Evolutionary conservation across 345 rosid species (phyloP).

Genomic region (Citrus inodora): DNA sequence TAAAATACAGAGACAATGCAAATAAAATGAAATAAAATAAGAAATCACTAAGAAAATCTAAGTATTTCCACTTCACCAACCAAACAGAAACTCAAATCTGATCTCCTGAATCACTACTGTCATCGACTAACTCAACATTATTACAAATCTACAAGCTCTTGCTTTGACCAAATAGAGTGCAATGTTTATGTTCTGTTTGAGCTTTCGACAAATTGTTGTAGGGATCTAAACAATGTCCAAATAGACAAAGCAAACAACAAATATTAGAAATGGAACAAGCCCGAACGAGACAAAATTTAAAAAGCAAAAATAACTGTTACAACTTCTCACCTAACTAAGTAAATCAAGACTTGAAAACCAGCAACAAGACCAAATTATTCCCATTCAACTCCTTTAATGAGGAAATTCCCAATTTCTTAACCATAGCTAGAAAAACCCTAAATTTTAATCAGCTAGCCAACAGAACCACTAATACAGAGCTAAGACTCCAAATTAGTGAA

Average conservation of each 20-base stretch:
- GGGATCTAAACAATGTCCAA: slow-evolving; percentile 37
- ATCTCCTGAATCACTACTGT: slow-evolving; percentile 16
- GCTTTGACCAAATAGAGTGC: slow-evolving; percentile 24
- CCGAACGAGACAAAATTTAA: not conserved
- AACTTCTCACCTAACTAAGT: slow-evolving; percentile 1
- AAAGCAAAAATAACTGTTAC: not conserved
- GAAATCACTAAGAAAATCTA: not conserved
- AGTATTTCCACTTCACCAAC: slow-evolving; percentile 26
- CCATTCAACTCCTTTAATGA: not conserved
- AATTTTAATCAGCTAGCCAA: slow-evolving; percentile 1
- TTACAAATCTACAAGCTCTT: slow-evolving; percentile 23
- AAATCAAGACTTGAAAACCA: slow-evolving; percentile 4
- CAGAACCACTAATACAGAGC: not conserved
- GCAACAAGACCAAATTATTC: not conserved
- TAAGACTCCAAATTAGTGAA: slow-evolving; percentile 6
- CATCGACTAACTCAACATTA: slow-evolving; percentile 23
- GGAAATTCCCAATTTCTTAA: not conserved
- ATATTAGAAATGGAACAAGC: slow-evolving; percentile 17
- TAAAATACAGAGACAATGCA: slow-evolving; percentile 19
- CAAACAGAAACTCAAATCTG: slow-evolving; percentile 21
- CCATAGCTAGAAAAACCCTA: slow-evolving; percentile 27
- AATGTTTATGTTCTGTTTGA: slow-evolving; percentile 33
- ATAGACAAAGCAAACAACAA: slow-evolving; percentile 27
- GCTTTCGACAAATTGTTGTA: slow-evolving; percentile 38
- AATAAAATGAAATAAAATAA: not conserved